Evolutionary conservation across 1,284 basidiomycete species (phyloP), one percentile per base, ranked within the genome.

Genomic region (Macrocystidia cucumis): DNA sequence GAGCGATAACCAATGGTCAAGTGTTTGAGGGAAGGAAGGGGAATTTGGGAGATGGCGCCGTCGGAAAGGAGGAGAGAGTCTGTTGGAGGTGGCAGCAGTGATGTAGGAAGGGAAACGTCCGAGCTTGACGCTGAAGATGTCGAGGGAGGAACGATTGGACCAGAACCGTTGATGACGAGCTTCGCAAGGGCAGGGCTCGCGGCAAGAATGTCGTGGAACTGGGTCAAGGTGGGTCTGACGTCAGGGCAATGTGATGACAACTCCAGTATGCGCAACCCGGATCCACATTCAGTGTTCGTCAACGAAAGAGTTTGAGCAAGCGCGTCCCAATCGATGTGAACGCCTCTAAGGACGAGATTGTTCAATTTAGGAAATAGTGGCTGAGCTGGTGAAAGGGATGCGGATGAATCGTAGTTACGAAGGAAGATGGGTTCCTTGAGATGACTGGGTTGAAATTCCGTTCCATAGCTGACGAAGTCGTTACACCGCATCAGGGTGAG

Each of bases 401-500:
- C 34, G 29, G 43, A 34, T 35, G 43, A 38, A 27, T 42, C 43
- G 28, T 45, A 43, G 38, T 59, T 50, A 26, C 52, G 52, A 13
- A 69, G 54, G 35, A 62, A 60, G 4, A 44, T 40, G 4, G 57
- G 57, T n/a, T 54, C 50, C 39, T 55, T 57, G 44, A 65, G 50
- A 4, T 53, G 43, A n/a, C 38, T 32, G 3, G 71, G 67, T 41
- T 57, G 56, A 48, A 74, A 74, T 25, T 52, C 47, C 14, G 55
- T 54, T 9, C 54, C 56, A 46, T 67, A 67, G 43, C 65, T 63
- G 37, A 63, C 59, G 45, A 65, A 74, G 37, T 72, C 67, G 44
- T 74, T 75, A 51, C 69, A 76, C 21, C 68, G 67, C 64, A 74
- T 72, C 12, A 78, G 55, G 16, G 63, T 62, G 25, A 78, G 50